Base-by-base conservation (phyloP, 2,329 filamentous ascomycete genomes). In the Xylaria hypoxylon region DNA sequence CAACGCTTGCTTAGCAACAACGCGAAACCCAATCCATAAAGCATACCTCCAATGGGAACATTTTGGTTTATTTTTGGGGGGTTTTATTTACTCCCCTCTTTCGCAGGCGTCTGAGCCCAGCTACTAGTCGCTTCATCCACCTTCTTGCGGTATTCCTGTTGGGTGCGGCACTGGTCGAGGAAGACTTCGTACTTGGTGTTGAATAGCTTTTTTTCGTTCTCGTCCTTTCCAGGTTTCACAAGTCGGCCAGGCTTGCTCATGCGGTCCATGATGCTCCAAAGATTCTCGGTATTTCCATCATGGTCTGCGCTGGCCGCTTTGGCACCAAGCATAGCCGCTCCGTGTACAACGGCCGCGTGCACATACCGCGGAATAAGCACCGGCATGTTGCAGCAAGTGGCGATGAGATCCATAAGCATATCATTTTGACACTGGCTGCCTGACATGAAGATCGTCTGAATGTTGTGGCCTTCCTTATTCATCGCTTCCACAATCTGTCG, bases 231-330 rank as follows among this genome's bases (percentile, higher is more conserved):
- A 0, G 95, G 94, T 78, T 90, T 85, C 2, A 97, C 91, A 55
- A 94, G 87, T 74, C 90, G 92, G 35, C 95, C 96, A 8, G 93
- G 91, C 85, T 97, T 97, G 82, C 92, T 97, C 90, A 97, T 96
- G 63, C 94, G 89, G 79, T 97, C 93, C 96, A 99, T 99, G 77
- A 99, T 97, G 72, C 89, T 88, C 96, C 96, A 99, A 68, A 99
- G 83, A 45, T 91, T 88, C 82, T 97, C 94, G 0, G 92, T 94
- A 74, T 90, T 90, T 50, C 93, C 92, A 10, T 92, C 86, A 44
- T 86, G 85, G 75, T 92, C 90, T 35, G 91, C 91, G 73, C 91
- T 96, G 6, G 95, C 96, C n/a, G 96, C 96, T 81, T 98, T 98
- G 65, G 94, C 96, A 44, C 96, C 96, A 26, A 99, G 86, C 95